Percentiles rank a stretch among this genome's conserved stretches.
These are phyloP conservation scores for Fraxinus albicans DNA, from an alignment of 305 asterid species.

Conservation along the genomic window DNA sequence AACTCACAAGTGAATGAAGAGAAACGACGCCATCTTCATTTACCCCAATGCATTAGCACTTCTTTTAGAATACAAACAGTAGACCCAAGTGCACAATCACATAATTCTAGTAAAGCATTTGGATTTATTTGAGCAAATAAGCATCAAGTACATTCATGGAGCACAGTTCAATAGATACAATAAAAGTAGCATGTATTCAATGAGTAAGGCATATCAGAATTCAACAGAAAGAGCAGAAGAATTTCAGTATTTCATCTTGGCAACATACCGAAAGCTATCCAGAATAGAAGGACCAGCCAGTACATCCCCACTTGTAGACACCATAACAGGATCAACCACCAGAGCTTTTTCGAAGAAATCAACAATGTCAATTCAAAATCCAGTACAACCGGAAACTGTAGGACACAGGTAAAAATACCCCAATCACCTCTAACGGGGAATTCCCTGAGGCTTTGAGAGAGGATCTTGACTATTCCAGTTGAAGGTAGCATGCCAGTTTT, in stretches of 20 bases:
- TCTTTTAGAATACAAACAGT: neutral
- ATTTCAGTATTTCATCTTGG: neutral
- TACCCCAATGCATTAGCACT: neutral
- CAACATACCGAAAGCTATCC: slow-evolving; percentile 59
- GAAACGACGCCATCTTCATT: neutral
- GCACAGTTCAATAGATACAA: neutral
- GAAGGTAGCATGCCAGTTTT: slow-evolving; percentile 98
- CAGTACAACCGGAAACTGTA: neutral
- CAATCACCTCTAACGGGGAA: slow-evolving; percentile 64
- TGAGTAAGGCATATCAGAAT: neutral
- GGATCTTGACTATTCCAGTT: slow-evolving; percentile 62
- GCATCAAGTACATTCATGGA: neutral
- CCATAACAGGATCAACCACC: slow-evolving; percentile 99
- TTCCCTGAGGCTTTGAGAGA: slow-evolving; percentile 69
- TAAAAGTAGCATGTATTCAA: neutral
- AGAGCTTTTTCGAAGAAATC: slow-evolving; percentile 63
- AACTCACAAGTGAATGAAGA: neutral
- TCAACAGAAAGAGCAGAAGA: neutral
- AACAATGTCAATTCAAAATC: slow-evolving; percentile 25
- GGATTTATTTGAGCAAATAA: neutral
- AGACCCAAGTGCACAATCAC: neutral
- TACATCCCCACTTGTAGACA: slow-evolving; percentile 88
- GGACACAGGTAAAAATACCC: neutral
- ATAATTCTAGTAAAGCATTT: neutral
- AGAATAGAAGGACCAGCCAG: slow-evolving; percentile 74